Percentiles rank a stretch among this genome's conserved stretches.
Conservation (phyloP, 192 early-diverging fungal genomes). For the Rhizophagus prolifer region DNA sequence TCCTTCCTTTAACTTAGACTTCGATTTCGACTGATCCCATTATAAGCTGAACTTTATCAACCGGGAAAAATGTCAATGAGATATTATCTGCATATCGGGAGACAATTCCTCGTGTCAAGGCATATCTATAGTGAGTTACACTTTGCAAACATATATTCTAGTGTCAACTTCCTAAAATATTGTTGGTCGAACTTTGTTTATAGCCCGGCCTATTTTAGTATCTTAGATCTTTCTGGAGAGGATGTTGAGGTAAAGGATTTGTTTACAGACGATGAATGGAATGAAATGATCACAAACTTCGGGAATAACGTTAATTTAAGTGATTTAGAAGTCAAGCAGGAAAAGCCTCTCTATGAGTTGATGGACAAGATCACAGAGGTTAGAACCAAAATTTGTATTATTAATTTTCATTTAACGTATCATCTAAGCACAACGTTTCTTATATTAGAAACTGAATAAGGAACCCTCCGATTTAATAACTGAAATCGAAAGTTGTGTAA, state of each 20-base stretch:
- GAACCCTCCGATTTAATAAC: conserved; percentile 16
- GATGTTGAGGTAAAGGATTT: conserved; percentile 19
- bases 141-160: conserved; percentile 4
- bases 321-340: conserved; percentile 3
- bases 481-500: conserved; percentile 11
- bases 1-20: too few species aligned
- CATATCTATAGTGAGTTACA: conserved; percentile 17
- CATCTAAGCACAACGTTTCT: too few species aligned
- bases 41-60: not conserved
- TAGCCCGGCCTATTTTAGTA: conserved; percentile 27
- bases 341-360: not conserved
- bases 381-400: conserved; percentile 3
- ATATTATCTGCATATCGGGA: not conserved
- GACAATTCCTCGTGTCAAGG: not conserved
- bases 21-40: not conserved
- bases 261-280: conserved; percentile 26
- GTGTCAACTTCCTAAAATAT: too few species aligned
- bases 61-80: not conserved
- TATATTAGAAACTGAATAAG: not conserved
- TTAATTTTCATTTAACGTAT: conserved; percentile 19
- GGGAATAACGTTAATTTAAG: conserved; percentile 3
- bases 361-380: conserved; percentile 10
- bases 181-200: too few species aligned
- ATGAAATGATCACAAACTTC: conserved; percentile 21
- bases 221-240: too few species aligned